phyloP scores from a whole-genome alignment of 2,329 filamentous ascomycete species.

The Penicillium sp. region DNA sequence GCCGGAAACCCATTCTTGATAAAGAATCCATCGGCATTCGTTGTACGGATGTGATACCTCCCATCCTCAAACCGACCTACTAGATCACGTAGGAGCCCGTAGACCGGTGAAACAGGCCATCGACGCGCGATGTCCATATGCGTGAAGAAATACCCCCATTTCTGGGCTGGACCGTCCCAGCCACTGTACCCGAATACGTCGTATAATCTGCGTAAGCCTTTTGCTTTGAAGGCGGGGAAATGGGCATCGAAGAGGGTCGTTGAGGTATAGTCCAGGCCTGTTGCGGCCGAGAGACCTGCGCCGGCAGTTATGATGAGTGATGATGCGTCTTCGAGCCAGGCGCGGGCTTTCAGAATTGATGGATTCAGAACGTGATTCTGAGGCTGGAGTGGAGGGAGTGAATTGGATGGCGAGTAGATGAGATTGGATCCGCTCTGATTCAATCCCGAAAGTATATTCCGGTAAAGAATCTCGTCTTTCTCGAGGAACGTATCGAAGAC shows the following conservation, averaged over 20 bases:
- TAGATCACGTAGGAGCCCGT: constrained; percentile 3
- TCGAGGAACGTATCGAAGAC: constrained; percentile 24
- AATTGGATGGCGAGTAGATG: neutral
- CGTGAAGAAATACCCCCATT: constrained; percentile 26
- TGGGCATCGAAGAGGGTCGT: constrained; percentile 20
- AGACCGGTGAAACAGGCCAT: constrained; percentile 15
- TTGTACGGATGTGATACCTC: constrained; percentile 20
- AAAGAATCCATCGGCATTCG: constrained; percentile 24
- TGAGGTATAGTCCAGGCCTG: constrained; percentile 26
- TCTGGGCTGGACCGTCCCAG: constrained; percentile 16
- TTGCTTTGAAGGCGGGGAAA: constrained; percentile 31
- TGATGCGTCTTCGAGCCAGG: constrained; percentile 20
- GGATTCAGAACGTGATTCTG: neutral
- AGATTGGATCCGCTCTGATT: neutral
- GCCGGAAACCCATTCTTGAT: constrained; percentile 18
- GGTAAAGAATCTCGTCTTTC: constrained; percentile 16
- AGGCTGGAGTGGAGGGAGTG: neutral
- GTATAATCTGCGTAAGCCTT: constrained; percentile 25
- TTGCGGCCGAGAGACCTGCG: constrained; percentile 23
- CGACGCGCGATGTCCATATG: constrained; percentile 18
- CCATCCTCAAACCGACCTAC: neutral
- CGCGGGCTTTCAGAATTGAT: constrained; percentile 7
- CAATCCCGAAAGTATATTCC: neutral
- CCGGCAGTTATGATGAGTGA: constrained; percentile 22
- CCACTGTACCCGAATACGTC: constrained; percentile 20